phyloP scores from a whole-genome alignment of 495 filamentous ascomycete species.

The Aspergillus ellipticus region DNA sequence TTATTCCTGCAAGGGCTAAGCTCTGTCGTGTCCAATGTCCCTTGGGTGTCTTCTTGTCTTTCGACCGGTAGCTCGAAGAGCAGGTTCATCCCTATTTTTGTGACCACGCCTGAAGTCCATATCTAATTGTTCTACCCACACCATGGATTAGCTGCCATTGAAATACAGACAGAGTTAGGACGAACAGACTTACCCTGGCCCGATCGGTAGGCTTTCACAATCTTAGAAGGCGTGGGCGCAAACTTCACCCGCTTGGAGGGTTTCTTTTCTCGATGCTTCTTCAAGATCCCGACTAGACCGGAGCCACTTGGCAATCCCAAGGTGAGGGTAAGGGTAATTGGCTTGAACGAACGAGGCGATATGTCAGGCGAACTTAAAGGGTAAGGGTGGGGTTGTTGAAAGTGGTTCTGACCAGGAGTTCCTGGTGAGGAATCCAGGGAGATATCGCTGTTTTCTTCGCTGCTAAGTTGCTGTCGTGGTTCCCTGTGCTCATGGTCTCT shows the following conservation, averaged over 20 bases:
- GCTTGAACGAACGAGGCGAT: no score
- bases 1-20: no score
- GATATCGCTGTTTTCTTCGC: background rate
- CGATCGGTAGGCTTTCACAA: background rate
- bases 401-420: background rate
- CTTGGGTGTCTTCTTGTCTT: background rate
- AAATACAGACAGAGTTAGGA: background rate
- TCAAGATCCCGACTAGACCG: background rate
- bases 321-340: background rate
- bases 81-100: no score
- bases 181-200: background rate
- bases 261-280: background rate
- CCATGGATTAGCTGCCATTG: background rate
- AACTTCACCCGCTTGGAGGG: background rate
- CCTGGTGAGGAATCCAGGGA: background rate
- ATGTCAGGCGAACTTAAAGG: no score
- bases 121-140: background rate
- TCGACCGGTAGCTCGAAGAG: background rate
- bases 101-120: no score
- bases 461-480: background rate
- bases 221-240: background rate
- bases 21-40: no score
- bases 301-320: background rate
- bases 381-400: background rate
- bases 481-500: background rate